Evolutionary conservation across 768 basidiomycete genomes (phyloP).

Genomic region (Auricularia sp.): DNA sequence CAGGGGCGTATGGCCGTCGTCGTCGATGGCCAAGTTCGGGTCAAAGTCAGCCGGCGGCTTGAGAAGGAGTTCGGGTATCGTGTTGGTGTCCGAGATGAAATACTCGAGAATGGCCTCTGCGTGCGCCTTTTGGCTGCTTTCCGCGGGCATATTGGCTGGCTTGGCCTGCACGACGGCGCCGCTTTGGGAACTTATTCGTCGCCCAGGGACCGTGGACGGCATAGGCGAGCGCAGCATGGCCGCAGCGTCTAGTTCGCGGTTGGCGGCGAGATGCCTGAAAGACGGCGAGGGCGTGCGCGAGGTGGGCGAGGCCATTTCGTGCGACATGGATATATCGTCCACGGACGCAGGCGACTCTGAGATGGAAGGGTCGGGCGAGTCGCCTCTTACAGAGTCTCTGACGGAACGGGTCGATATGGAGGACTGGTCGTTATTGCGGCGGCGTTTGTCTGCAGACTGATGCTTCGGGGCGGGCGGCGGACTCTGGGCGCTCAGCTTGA

Average conservation of each 20-base stretch:
- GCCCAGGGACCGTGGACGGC: slow-evolving; percentile 44
- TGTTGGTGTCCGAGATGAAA: slow-evolving; percentile 94
- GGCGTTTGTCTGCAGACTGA: slow-evolving; percentile 3
- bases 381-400: background rate
- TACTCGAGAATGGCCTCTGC: slow-evolving; percentile 96
- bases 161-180: slow-evolving; percentile 2
- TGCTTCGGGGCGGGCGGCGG: slow-evolving; percentile 96
- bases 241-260: slow-evolving; percentile 19
- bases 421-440: background rate
- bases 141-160: slow-evolving; percentile 2
- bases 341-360: background rate
- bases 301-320: slow-evolving; percentile 58
- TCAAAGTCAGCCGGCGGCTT: slow-evolving; percentile 86
- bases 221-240: slow-evolving; percentile 25
- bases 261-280: slow-evolving; percentile 42
- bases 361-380: background rate
- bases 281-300: slow-evolving; percentile 86
- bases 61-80: slow-evolving; percentile 79
- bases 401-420: background rate
- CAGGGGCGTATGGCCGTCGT: slow-evolving; percentile 91
- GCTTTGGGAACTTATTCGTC: background rate
- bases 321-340: slow-evolving; percentile 4
- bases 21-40: slow-evolving; percentile 93
- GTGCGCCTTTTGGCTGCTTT: slow-evolving; percentile 30
- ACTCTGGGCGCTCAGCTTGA: slow-evolving; percentile 67